Evolutionary conservation across 2,329 filamentous ascomycete species (phyloP), one percentile per base, ranked within the genome.

Genomic region (Colletotrichum kahawae): DNA sequence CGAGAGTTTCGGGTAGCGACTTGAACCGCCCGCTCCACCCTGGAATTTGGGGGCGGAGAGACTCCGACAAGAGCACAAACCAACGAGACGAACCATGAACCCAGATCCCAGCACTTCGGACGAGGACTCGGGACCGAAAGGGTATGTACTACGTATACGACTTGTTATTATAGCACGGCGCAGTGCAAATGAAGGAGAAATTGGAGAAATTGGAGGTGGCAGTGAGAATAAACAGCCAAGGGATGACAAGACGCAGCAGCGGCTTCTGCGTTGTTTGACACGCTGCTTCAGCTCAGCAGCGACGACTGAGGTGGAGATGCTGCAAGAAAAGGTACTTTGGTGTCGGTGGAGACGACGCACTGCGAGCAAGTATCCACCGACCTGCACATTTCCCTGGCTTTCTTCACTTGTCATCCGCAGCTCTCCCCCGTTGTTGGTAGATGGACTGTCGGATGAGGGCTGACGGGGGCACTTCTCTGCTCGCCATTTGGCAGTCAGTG

Each of bases 1-100:
- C 73, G 21, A 72, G 33, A 73, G 73, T 75, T 68, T 75, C 69
- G 73, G 73, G 63, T 75, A 75, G 69, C 43, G 69, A 75, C 56
- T 75, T 63, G 68, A 67, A 43, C 70, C 63, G 67, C 63, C 48
- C 51, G 29, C 69, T 72, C 69, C 43, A 64, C 69, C 34, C 63
- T 48, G 31, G 62, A 59, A 43, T 51, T 75, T 71, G 72, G 72
- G 69, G 56, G 63, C 72, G 69, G 72, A 64, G 63, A 68, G 56
- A 54, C 60, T 67, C 72, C 43, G 69, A 75, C 69, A 51, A 38
- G n/a, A 71, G 62, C 27, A 29, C 29, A 36, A 36, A 33, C 56
- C 72, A 48, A 34, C 33, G 62, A 54, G 57, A 60, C 6, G 24
- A 62, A 38, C 24, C 29, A 18, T 64, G 57, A 54, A 59, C 57